A percentile compares a stretch with the other conserved stretches of the same genome.
Evolutionary conservation across 176 grass and related monocot species (phyloP).

Genomic region (Oropetium thomaeum): DNA sequence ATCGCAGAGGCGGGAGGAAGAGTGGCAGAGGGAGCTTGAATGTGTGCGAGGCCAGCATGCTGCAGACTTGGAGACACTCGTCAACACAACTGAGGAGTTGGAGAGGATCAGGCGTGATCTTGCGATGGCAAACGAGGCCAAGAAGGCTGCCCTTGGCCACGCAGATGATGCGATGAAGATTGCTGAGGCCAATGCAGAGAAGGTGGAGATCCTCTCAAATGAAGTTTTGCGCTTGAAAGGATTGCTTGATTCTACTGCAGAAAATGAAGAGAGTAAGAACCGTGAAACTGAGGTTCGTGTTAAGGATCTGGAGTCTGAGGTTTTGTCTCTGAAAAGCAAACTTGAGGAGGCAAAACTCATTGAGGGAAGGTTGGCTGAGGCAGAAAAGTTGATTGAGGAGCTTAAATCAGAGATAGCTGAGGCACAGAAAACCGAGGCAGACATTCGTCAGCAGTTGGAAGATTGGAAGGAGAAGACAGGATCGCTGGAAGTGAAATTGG

Average conservation of each 20-base stretch:
- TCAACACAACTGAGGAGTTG: constrained; percentile 61
- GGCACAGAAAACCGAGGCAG: constrained; percentile 59
- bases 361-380: constrained; percentile 53
- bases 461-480: constrained; percentile 72
- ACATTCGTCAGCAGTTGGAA: constrained; percentile 43
- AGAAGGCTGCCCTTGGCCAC: constrained; percentile 55
- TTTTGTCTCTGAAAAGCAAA: constrained; percentile 50
- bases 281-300: constrained; percentile 62
- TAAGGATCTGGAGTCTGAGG: constrained; percentile 58
- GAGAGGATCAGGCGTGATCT: constrained; percentile 36
- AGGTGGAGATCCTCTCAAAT: constrained; percentile 62
- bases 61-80: constrained; percentile 49
- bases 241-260: constrained; percentile 57
- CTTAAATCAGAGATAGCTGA: constrained; percentile 54
- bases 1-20: constrained; percentile 60
- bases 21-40: constrained; percentile 65
- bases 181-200: constrained; percentile 65
- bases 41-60: constrained; percentile 58
- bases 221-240: constrained; percentile 66
- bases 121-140: constrained; percentile 49
- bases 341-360: constrained; percentile 54
- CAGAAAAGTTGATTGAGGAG: constrained; percentile 47
- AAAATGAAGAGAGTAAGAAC: constrained; percentile 53
- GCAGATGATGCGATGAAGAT: constrained; percentile 83
- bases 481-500: constrained; percentile 54